A percentile compares a stretch with the other conserved stretches of the same genome.
Evolutionary conservation across 768 basidiomycete species (phyloP).

Genomic region (Calocybe gangraenosa): DNA sequence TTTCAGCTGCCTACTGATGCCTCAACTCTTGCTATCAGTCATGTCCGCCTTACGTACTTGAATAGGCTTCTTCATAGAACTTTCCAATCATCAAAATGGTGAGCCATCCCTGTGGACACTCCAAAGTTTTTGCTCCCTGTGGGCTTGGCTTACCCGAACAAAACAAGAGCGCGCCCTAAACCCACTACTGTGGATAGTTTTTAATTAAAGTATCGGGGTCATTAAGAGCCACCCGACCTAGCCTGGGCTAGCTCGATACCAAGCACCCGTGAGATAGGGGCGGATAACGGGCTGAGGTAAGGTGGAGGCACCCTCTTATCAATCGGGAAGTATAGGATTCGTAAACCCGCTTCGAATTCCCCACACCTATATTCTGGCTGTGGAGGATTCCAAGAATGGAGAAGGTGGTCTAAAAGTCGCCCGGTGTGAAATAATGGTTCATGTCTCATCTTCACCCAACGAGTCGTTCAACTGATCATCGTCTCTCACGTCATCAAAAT

Average conservation of each 20-base stretch:
- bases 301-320: conserved; percentile 3
- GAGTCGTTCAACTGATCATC: conserved; percentile 7
- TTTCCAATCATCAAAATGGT: neutral
- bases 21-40: too few species aligned
- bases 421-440: neutral
- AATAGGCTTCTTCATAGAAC: neutral
- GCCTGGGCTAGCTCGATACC: neutral
- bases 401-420: neutral
- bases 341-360: neutral
- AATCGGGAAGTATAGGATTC: neutral
- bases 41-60: too few species aligned
- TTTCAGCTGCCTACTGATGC: too few species aligned
- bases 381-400: neutral
- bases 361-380: neutral
- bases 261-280: neutral
- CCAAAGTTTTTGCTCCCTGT: neutral
- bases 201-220: too few species aligned
- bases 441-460: conserved; percentile 14
- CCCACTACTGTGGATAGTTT: too few species aligned
- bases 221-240: too few species aligned
- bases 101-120: neutral
- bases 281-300: neutral
- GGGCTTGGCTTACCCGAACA: neutral
- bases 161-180: neutral
- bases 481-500: conserved; percentile 25